These are phyloP conservation scores for Dendrobium chrysotoxum DNA, from an alignment of 106 monocot genomes.

Conservation along the genomic window DNA sequence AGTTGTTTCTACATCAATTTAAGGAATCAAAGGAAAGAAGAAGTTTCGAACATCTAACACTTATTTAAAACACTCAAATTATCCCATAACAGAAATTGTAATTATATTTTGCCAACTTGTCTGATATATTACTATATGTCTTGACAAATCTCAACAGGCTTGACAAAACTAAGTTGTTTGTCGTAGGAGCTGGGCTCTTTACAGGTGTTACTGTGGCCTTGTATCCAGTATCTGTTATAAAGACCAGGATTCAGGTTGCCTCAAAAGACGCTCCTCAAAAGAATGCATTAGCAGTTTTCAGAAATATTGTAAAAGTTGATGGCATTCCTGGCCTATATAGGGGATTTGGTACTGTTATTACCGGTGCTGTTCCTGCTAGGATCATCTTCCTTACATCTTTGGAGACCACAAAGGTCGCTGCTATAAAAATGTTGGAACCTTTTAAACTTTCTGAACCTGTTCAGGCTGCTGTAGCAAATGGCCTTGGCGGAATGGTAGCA, in stretches of 20 bases:
- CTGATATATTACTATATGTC: background rate
- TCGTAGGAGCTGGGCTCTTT: conserved; percentile 93
- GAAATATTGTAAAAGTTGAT: conserved; percentile 76
- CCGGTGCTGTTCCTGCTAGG: conserved; percentile 90
- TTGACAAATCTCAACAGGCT: conserved; percentile 47
- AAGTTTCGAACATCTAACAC: background rate
- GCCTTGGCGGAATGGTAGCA: conserved; percentile 74
- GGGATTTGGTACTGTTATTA: conserved; percentile 93
- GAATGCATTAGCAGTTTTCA: conserved; percentile 64
- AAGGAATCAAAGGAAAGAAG: background rate
- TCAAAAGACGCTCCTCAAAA: conserved; percentile 64
- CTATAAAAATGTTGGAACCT: conserved; percentile 61
- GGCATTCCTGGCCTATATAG: conserved; percentile 85
- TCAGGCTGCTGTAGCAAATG: conserved; percentile 92
- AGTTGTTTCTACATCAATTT: background rate
- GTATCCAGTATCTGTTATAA: conserved; percentile 87
- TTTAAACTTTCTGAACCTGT: conserved; percentile 76
- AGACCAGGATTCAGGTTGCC: conserved; percentile 98
- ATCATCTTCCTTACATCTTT: conserved; percentile 87
- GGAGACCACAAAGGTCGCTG: conserved; percentile 73
- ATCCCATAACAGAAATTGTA: background rate
- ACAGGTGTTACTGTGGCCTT: conserved; percentile 79
- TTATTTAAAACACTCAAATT: background rate
- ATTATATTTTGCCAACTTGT: background rate
- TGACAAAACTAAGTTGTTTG: conserved; percentile 90